Percentiles rank a stretch among this genome's conserved stretches.
Conservation (phyloP, 495 filamentous ascomycete genomes). For the Penicillium pancosmium region DNA sequence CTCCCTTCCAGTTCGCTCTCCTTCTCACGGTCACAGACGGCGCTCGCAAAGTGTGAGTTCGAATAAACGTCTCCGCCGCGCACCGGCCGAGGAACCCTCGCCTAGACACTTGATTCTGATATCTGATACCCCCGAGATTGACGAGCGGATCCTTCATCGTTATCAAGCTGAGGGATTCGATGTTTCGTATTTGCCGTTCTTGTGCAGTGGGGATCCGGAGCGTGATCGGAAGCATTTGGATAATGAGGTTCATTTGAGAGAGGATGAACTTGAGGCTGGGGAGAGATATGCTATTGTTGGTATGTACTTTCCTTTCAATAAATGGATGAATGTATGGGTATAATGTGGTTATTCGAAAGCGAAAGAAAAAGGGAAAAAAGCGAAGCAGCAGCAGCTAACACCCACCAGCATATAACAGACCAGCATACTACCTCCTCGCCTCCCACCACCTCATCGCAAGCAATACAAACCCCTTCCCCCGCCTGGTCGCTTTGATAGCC, state of each 20-base stretch:
- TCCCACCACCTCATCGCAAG: slow-evolving; percentile 47
- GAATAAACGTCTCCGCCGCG: slow-evolving; percentile 13
- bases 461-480: slow-evolving; percentile 43
- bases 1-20: neutral
- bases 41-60: slow-evolving; percentile 12
- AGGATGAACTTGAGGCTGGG: slow-evolving; percentile 46
- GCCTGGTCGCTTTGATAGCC: slow-evolving; percentile 54
- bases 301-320: slow-evolving; percentile 19
- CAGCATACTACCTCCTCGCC: slow-evolving; percentile 58
- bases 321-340: too few species aligned
- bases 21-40: neutral
- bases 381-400: neutral
- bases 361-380: too few species aligned
- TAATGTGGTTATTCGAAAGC: too few species aligned
- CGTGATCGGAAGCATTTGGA: slow-evolving; percentile 38
- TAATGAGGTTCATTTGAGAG: slow-evolving; percentile 49
- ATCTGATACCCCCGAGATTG: slow-evolving; percentile 61
- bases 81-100: slow-evolving; percentile 17
- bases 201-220: slow-evolving; percentile 43
- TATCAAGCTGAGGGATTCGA: slow-evolving; percentile 68
- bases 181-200: slow-evolving; percentile 61
- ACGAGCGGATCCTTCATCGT: slow-evolving; percentile 52
- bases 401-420: slow-evolving; percentile 54
- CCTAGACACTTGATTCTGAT: slow-evolving; percentile 57
- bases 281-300: slow-evolving; percentile 52